phyloP scores from a whole-genome alignment of 768 basidiomycete genomes.

The Mycena vitilis region DNA sequence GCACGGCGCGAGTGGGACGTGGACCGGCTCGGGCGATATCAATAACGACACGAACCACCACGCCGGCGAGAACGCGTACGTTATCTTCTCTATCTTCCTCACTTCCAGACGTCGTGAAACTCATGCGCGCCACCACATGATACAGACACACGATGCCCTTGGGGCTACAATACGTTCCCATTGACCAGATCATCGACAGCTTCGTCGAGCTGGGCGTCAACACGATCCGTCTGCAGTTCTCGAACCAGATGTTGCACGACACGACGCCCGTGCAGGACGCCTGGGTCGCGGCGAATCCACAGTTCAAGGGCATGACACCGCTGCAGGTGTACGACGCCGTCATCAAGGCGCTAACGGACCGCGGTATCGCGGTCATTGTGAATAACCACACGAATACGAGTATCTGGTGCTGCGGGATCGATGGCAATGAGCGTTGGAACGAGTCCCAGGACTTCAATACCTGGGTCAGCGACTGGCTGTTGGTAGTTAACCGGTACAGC shows the following conservation, averaged over 20 bases:
- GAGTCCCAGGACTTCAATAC: constrained; percentile 26
- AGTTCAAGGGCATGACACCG: constrained; percentile 32
- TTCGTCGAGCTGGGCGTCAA: constrained; percentile 32
- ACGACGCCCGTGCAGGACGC: constrained; percentile 15
- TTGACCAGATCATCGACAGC: constrained; percentile 34
- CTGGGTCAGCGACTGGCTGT: constrained; percentile 32
- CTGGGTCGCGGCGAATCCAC: constrained; percentile 36
- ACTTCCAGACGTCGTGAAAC: neutral
- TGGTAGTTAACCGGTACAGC: constrained; percentile 30
- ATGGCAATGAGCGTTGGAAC: constrained; percentile 36
- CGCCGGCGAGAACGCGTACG: constrained; percentile 24
- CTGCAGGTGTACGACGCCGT: constrained; percentile 35
- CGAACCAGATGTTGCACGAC: constrained; percentile 34
- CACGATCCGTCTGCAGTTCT: constrained; percentile 33
- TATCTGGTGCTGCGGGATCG: constrained; percentile 34
- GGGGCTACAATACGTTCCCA: constrained; percentile 36
- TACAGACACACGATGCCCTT: constrained; percentile 35
- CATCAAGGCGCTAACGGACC: constrained; percentile 30
- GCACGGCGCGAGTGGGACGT: constrained; percentile 33
- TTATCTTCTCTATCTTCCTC: neutral
- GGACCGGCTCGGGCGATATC: constrained; percentile 28
- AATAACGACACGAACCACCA: constrained; percentile 32
- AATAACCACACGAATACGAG: constrained; percentile 32
- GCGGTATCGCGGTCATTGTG: constrained; percentile 33
- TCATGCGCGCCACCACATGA: neutral